Evolutionary conservation across 345 rosid genomes (phyloP).

Genomic region (Orychophragmus violaceus): DNA sequence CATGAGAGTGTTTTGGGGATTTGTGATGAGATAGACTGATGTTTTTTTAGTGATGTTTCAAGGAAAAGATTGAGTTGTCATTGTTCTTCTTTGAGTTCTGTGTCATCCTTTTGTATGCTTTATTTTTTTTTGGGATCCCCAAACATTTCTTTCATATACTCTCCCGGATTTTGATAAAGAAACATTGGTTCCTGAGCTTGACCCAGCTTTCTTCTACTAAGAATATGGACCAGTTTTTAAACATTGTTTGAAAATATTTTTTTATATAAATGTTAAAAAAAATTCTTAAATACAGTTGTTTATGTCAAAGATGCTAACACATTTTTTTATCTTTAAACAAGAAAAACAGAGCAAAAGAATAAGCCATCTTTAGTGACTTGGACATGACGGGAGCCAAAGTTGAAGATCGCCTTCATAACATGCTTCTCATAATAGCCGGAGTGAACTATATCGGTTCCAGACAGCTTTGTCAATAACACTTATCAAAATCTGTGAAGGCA

Average conservation of each 20-base stretch:
- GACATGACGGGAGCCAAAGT: too few relatives aligned
- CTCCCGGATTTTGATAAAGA: conserved; percentile 28
- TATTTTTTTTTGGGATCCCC: conserved; percentile 34
- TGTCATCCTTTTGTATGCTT: conserved; percentile 26
- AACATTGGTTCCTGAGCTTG: conserved; percentile 30
- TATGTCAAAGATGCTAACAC: too few relatives aligned
- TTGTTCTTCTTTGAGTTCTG: conserved; percentile 32
- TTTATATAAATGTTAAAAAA: too few relatives aligned
- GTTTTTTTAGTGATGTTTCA: conserved; percentile 12
- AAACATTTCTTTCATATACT: conserved; percentile 24
- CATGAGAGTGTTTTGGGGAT: conserved; percentile 23
- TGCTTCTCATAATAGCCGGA: too few relatives aligned
- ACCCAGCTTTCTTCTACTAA: conserved; percentile 28
- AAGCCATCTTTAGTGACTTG: too few relatives aligned
- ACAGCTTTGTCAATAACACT: too few relatives aligned
- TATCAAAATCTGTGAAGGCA: too few relatives aligned
- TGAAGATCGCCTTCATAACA: too few relatives aligned
- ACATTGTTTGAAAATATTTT: conserved; percentile 17
- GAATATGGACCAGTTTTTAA: conserved; percentile 12
- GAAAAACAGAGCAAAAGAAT: too few relatives aligned
- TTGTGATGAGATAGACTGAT: conserved; percentile 8
- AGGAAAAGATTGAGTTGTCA: conserved; percentile 26
- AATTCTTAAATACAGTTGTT: too few relatives aligned
- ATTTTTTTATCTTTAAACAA: too few relatives aligned
- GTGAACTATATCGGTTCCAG: too few relatives aligned